A percentile compares a stretch with the other conserved stretches of the same genome.
Evolutionary conservation across 2,329 filamentous ascomycete genomes (phyloP).

Genomic region (Colletotrichum limetticola): DNA sequence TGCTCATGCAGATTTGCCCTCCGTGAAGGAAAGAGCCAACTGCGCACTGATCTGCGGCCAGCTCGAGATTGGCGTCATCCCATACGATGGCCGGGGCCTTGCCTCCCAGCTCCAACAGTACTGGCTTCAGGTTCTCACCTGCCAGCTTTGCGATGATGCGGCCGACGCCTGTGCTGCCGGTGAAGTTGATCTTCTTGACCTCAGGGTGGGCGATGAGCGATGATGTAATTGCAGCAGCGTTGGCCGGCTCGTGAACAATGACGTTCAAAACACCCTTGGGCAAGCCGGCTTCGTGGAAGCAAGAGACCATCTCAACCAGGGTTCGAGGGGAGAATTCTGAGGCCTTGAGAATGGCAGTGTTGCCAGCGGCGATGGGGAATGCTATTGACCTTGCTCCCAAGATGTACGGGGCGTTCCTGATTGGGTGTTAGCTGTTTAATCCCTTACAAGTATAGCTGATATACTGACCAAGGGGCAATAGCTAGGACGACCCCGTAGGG

Average conservation of each 20-base stretch:
- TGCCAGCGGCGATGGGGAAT: constrained; percentile 80
- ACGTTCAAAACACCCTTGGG: constrained; percentile 81
- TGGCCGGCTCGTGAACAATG: constrained; percentile 71
- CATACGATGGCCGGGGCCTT: constrained; percentile 84
- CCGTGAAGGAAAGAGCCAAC: constrained; percentile 77
- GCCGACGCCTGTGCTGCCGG: constrained; percentile 80
- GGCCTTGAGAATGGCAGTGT: constrained; percentile 79
- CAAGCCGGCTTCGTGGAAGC: constrained; percentile 79
- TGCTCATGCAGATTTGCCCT: constrained; percentile 89
- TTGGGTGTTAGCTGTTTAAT: constrained; percentile 13
- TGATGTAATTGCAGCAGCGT: constrained; percentile 74
- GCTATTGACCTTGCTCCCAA: constrained; percentile 65
- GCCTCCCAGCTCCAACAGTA: constrained; percentile 84
- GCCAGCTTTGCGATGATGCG: constrained; percentile 76
- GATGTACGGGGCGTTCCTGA: constrained; percentile 68
- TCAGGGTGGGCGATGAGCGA: constrained; percentile 73
- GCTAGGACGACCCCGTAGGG: constrained; percentile 83
- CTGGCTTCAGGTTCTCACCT: constrained; percentile 80
- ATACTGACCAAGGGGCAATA: constrained; percentile 81
- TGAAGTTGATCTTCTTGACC: constrained; percentile 88
- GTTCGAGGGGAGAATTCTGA: constrained; percentile 74
- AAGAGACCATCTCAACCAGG: constrained; percentile 69
- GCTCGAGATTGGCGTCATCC: constrained; percentile 80
- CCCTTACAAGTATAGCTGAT: neutral
- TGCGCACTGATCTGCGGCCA: constrained; percentile 75